Evolutionary conservation across 2,329 filamentous ascomycete genomes (phyloP).

Genomic region (Cadophora gregata): DNA sequence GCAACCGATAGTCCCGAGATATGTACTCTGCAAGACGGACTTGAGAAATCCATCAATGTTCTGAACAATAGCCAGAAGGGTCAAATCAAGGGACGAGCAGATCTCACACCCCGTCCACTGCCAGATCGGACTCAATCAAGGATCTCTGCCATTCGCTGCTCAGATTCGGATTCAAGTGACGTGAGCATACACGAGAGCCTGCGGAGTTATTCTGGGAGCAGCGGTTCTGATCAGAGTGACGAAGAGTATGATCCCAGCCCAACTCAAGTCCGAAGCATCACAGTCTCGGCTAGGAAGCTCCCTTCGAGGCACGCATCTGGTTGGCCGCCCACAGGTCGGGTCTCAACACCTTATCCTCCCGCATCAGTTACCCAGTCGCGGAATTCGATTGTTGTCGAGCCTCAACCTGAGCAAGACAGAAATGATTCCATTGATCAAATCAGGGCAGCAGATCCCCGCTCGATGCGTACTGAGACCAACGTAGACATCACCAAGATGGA

Average conservation of each 20-base stretch:
- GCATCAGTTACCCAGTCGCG: constrained; percentile 24
- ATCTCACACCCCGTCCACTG: constrained; percentile 1
- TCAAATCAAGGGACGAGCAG: background rate
- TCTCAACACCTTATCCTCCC: constrained; percentile 30
- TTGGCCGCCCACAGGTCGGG: constrained; percentile 29
- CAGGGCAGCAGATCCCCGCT: constrained; percentile 31
- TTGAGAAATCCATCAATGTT: constrained; percentile 31
- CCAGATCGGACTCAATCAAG: background rate
- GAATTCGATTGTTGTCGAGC: constrained; percentile 17
- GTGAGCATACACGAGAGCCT: constrained; percentile 42
- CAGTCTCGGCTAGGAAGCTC: constrained; percentile 6
- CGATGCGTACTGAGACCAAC: constrained; percentile 25
- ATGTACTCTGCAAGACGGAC: constrained; percentile 30
- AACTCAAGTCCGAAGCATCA: constrained; percentile 8
- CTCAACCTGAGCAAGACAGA: constrained; percentile 9
- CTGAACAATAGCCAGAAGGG: constrained; percentile 34
- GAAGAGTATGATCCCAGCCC: constrained; percentile 14
- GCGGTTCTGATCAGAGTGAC: constrained; percentile 30
- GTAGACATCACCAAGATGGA: constrained; percentile 14
- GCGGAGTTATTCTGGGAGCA: constrained; percentile 34
- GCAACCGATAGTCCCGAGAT: constrained; percentile 41
- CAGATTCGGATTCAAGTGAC: constrained; percentile 31
- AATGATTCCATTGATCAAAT: constrained; percentile 23
- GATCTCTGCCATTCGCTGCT: constrained; percentile 12
- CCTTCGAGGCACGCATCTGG: constrained; percentile 19